A percentile compares a stretch with the other conserved stretches of the same genome.
Evolutionary conservation across 805 yeast species (phyloP).

Genomic region (Candida boleticola): DNA sequence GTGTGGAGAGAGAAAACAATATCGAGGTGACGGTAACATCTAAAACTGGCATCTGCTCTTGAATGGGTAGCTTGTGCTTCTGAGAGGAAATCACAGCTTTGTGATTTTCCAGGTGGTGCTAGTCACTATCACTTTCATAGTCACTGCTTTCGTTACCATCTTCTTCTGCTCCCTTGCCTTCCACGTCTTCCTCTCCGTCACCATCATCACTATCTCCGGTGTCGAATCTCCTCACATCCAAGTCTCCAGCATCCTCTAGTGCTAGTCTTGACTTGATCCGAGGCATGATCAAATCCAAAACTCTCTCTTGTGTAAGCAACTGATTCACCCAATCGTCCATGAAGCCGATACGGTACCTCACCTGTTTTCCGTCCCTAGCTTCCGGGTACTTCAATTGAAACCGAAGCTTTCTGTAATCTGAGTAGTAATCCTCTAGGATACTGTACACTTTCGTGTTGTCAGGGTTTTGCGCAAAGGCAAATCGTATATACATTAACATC

Average conservation of each 20-base stretch:
- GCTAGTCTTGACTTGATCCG: conserved; percentile 44
- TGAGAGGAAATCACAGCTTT: not conserved
- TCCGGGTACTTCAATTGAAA: conserved; percentile 28
- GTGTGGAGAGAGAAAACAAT: no score
- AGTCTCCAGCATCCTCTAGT: conserved; percentile 41
- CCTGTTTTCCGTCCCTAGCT: conserved; percentile 19
- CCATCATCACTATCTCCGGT: conserved; percentile 29
- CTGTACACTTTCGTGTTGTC: conserved; percentile 39
- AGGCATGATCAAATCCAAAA: conserved; percentile 75
- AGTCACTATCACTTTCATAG: conserved; percentile 42
- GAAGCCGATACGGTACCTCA: conserved; percentile 38
- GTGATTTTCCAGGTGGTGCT: no score
- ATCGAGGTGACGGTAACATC: no score
- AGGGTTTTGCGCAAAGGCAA: conserved; percentile 20
- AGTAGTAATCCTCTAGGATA: conserved; percentile 51
- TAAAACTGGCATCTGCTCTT: no score
- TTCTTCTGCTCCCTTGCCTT: conserved; percentile 11
- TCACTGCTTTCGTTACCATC: conserved; percentile 9
- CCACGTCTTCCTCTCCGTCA: conserved; percentile 15
- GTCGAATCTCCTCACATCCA: conserved; percentile 38
- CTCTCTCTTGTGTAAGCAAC: conserved; percentile 53
- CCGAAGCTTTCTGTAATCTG: conserved; percentile 71
- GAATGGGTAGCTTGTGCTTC: not conserved
- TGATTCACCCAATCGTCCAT: conserved; percentile 77
- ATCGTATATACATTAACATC: conserved; percentile 61